A percentile compares a stretch with the other conserved stretches of the same genome.
Evolutionary conservation across 208 protist genomes (phyloP).

Genomic region (Wallacemonas sp.): DNA sequence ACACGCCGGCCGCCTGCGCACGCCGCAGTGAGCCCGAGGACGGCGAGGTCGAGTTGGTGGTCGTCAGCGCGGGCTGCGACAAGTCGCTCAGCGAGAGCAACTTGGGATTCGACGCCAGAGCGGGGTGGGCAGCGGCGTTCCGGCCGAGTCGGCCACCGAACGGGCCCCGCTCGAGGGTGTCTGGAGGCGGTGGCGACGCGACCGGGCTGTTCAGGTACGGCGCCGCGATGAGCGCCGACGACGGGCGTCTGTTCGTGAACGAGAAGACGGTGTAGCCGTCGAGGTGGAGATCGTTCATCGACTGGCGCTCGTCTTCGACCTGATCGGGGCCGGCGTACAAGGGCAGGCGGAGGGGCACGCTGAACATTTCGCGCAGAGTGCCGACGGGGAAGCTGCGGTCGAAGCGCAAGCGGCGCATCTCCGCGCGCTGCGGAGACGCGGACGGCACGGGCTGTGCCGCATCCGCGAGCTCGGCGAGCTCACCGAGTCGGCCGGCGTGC

Average conservation of each 20-base stretch:
- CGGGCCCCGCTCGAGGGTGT: neutral
- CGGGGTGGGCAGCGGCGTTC: neutral
- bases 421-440: neutral
- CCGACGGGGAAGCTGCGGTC: slow-evolving; percentile 48
- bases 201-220: slow-evolving; percentile 17
- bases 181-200: slow-evolving; percentile 10
- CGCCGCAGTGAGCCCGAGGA: slow-evolving; percentile 7
- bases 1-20: neutral
- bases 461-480: neutral
- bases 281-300: slow-evolving; percentile 18
- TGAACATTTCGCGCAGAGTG: slow-evolving; percentile 64
- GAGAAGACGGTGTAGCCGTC: slow-evolving; percentile 20
- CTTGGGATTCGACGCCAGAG: slow-evolving; percentile 1
- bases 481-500: slow-evolving; percentile 4
- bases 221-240: slow-evolving; percentile 10
- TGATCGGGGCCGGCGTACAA: slow-evolving; percentile 30
- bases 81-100: slow-evolving; percentile 7
- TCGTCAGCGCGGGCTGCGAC: neutral
- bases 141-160: neutral
- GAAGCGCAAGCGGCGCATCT: slow-evolving; percentile 50
- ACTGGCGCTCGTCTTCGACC: slow-evolving; percentile 26
- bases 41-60: slow-evolving; percentile 3
- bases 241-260: slow-evolving; percentile 11
- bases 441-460: neutral
- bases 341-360: slow-evolving; percentile 20